Evolutionary conservation across 768 basidiomycete genomes (phyloP).

Genomic region (Russula ochroleuca): DNA sequence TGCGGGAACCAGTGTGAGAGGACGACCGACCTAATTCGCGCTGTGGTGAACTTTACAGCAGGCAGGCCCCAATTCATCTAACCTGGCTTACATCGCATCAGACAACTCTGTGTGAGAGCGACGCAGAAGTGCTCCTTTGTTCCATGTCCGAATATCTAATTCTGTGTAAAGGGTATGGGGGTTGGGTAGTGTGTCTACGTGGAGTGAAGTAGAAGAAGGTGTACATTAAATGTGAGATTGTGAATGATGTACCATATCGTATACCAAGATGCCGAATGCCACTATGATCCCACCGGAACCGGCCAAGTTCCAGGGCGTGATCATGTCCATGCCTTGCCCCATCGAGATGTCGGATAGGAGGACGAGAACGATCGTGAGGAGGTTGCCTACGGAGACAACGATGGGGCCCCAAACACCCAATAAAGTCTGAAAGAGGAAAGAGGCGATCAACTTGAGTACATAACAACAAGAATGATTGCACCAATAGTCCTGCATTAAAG

Average conservation of each 20-base stretch:
- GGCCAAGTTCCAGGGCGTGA: constrained; percentile 67
- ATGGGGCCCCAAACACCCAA: constrained; percentile 86
- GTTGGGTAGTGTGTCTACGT: neutral
- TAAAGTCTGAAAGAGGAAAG: constrained; percentile 49
- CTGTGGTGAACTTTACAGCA: neutral
- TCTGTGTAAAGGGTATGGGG: neutral
- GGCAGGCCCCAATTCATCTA: neutral
- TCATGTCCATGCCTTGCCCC: constrained; percentile 52
- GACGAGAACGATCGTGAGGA: constrained; percentile 93
- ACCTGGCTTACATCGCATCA: neutral
- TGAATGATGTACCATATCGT: constrained; percentile 52
- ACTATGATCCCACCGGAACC: constrained; percentile 77
- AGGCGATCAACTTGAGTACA: constrained; percentile 6
- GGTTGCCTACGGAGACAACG: constrained; percentile 80
- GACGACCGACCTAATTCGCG: neutral
- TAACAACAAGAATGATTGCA: constrained; percentile 30
- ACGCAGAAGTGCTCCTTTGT: neutral
- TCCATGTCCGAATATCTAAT: neutral
- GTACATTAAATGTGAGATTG: neutral
- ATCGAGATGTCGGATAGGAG: constrained; percentile 75
- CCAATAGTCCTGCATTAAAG: constrained; percentile 88
- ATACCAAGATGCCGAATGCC: constrained; percentile 77
- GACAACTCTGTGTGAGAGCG: neutral
- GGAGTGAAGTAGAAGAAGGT: too few relatives aligned
- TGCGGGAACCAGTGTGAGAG: too few relatives aligned